A percentile compares a stretch with the other conserved stretches of the same genome.
Conservation (phyloP, 495 filamentous ascomycete species). For the Hypoxylon fragiforme region DNA sequence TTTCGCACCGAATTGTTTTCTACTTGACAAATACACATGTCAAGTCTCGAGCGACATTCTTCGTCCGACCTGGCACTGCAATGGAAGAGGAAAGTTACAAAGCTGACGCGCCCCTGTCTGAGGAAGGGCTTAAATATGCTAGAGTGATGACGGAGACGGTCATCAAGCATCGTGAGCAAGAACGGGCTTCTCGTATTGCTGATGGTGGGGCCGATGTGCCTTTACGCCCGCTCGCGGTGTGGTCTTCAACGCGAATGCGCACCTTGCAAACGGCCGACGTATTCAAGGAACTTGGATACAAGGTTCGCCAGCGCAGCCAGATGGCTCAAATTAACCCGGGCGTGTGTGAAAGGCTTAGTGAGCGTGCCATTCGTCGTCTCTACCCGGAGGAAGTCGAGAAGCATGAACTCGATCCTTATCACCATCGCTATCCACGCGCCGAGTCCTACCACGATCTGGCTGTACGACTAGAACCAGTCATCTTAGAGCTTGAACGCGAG, state of each 20-base stretch:
- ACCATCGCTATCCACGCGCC: conserved; percentile 93
- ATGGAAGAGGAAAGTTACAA: conserved; percentile 87
- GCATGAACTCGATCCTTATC: conserved; percentile 94
- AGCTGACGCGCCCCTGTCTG: conserved; percentile 79
- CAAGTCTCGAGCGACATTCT: conserved; percentile 90
- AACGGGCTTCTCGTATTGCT: conserved; percentile 68
- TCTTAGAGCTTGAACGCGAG: conserved; percentile 95
- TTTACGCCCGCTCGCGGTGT: conserved; percentile 81
- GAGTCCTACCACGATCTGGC: conserved; percentile 99
- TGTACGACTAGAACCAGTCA: conserved; percentile 97
- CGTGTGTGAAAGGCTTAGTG: conserved; percentile 86
- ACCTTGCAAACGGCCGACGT: conserved; percentile 90
- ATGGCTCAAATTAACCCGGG: conserved; percentile 97
- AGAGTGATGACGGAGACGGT: conserved; percentile 83
- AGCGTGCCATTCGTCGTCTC: conserved; percentile 74
- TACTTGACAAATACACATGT: conserved; percentile 97
- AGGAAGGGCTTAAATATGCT: conserved; percentile 83
- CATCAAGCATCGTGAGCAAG: conserved; percentile 77
- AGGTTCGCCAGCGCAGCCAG: conserved; percentile 86
- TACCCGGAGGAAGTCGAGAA: conserved; percentile 90
- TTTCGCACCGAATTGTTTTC: conserved; percentile 95
- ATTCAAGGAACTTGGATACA: conserved; percentile 75
- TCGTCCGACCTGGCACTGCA: conserved; percentile 73
- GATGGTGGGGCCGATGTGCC: conserved; percentile 68
- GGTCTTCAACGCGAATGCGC: conserved; percentile 89